Conservation (phyloP, 2,329 filamentous ascomycete genomes). For the Fusarium agapanthi region DNA sequence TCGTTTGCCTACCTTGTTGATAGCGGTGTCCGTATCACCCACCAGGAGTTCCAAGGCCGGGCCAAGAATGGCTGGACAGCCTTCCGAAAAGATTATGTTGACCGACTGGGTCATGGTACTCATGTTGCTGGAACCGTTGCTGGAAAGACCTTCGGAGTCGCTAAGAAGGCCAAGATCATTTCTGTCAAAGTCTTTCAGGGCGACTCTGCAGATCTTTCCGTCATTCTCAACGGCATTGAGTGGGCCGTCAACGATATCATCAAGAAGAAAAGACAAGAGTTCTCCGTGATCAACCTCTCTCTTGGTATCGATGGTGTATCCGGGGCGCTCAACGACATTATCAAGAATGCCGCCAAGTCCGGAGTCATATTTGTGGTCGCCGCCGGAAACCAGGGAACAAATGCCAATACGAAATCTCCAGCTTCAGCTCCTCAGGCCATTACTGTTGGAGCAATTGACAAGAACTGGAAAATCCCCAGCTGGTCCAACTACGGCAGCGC, state of each 20-base stretch:
- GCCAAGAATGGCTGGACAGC: constrained; percentile 48
- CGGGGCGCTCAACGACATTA: constrained; percentile 58
- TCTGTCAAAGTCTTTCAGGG: constrained; percentile 57
- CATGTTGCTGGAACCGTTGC: constrained; percentile 50
- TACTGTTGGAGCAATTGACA: constrained; percentile 49
- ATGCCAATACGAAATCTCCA: constrained; percentile 41
- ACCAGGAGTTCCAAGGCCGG: constrained; percentile 63
- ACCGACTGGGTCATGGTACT: constrained; percentile 54
- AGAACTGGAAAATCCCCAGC: constrained; percentile 49
- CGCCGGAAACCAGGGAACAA: constrained; percentile 59
- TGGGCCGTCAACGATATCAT: constrained; percentile 57
- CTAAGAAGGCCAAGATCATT: constrained; percentile 55
- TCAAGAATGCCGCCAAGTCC: constrained; percentile 53
- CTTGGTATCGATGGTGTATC: constrained; percentile 57
- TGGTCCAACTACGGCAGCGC: constrained; percentile 61
- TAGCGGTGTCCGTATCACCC: constrained; percentile 65
- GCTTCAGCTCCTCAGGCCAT: constrained; percentile 45
- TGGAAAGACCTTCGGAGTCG: constrained; percentile 50
- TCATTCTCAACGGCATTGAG: constrained; percentile 48
- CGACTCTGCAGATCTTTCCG: constrained; percentile 40
- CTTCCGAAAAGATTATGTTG: constrained; percentile 38
- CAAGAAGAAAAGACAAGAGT: constrained; percentile 48
- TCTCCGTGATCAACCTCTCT: constrained; percentile 64
- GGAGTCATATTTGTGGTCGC: constrained; percentile 64
- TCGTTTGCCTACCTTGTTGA: constrained; percentile 72